Percentiles rank a stretch among this genome's conserved stretches.
Evolutionary conservation across 108 stramenopile genomes (phyloP).

Genomic region (Nannochloropsis gaditana): DNA sequence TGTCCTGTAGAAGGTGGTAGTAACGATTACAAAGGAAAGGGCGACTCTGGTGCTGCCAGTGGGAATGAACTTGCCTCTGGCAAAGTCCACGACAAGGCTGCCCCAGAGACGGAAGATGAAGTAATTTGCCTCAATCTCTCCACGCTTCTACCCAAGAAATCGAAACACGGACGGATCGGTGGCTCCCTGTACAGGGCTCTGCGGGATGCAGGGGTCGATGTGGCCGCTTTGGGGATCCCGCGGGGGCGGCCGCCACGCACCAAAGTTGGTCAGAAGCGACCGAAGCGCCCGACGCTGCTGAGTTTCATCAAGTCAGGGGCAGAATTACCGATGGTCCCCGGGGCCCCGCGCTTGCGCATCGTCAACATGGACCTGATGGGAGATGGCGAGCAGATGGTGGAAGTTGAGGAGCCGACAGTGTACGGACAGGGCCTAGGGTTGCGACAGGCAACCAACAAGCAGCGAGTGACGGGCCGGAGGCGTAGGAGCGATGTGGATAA

Average conservation of each 20-base stretch:
- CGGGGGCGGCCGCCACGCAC: neutral
- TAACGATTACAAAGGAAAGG: too few relatives aligned
- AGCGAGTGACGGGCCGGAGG: neutral
- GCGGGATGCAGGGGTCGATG: neutral
- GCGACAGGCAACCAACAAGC: neutral
- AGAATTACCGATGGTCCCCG: slow-evolving; percentile 4
- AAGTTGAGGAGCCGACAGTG: neutral
- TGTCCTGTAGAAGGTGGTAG: too few relatives aligned
- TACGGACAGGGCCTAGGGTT: neutral
- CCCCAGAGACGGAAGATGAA: neutral
- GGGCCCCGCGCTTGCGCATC: neutral
- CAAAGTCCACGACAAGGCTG: too few relatives aligned
- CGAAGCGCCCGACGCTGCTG: neutral
- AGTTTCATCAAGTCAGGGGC: slow-evolving; percentile 3
- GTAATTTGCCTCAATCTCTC: neutral
- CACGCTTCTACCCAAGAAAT: neutral
- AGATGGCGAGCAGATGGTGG: neutral
- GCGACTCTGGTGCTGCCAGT: too few relatives aligned
- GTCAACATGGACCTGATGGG: neutral
- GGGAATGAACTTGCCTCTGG: too few relatives aligned
- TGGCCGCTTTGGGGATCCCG: neutral
- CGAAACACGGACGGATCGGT: neutral
- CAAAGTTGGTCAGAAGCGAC: neutral
- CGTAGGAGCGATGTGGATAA: neutral
- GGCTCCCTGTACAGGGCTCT: neutral